These are phyloP conservation scores for Scleromitrula shiraiana DNA, from an alignment of 2,329 filamentous ascomycete species.

Conservation along the genomic window DNA sequence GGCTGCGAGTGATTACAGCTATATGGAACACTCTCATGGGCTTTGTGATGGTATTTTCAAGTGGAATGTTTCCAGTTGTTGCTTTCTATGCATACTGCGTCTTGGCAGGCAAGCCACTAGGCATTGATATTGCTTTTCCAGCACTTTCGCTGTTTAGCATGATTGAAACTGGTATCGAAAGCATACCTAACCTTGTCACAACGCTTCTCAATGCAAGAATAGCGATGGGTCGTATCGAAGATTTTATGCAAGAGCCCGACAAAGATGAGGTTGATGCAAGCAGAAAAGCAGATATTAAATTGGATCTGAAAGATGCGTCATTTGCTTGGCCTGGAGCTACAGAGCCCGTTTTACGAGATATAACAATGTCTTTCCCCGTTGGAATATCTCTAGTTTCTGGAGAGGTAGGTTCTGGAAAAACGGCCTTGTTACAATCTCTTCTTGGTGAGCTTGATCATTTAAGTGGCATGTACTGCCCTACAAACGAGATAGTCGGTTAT, in stretches of 20 bases:
- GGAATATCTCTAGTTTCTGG: slow-evolving; percentile 55
- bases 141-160: slow-evolving; percentile 74
- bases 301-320: slow-evolving; percentile 54
- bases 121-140: slow-evolving; percentile 78
- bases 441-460: slow-evolving; percentile 28
- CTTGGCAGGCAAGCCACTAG: slow-evolving; percentile 57
- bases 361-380: slow-evolving; percentile 45
- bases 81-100: slow-evolving; percentile 77
- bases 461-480: slow-evolving; percentile 34
- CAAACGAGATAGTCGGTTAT: slow-evolving; percentile 52
- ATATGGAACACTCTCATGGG: slow-evolving; percentile 55
- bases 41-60: slow-evolving; percentile 63
- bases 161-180: slow-evolving; percentile 64
- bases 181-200: slow-evolving; percentile 68
- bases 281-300: slow-evolving; percentile 11
- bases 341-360: slow-evolving; percentile 44
- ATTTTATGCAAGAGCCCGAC: slow-evolving; percentile 80
- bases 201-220: slow-evolving; percentile 75
- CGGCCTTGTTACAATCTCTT: slow-evolving; percentile 32
- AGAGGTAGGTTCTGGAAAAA: slow-evolving; percentile 58
- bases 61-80: slow-evolving; percentile 68
- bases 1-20: slow-evolving; percentile 54
- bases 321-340: slow-evolving; percentile 72
- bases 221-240: slow-evolving; percentile 71
- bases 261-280: slow-evolving; percentile 46